A percentile compares a stretch with the other conserved stretches of the same genome.
phyloP scores from a whole-genome alignment of 768 basidiomycete species.

The Lactarius pseudohatsudake region DNA sequence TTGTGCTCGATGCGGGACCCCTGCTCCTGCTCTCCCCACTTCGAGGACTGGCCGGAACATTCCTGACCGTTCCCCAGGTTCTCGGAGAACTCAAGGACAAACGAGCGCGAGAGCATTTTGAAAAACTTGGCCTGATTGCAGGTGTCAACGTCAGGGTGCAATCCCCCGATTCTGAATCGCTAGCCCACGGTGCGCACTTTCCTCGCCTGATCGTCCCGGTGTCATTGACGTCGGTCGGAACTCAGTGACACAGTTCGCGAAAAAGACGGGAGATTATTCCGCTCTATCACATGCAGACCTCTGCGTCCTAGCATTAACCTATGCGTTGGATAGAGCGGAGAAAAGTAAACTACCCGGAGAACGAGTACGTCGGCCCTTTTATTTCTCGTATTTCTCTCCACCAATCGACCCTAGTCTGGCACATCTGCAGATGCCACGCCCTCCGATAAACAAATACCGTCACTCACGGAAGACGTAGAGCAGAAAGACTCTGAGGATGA shows the following conservation, averaged over 20 bases:
- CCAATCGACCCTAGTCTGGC: conserved; percentile 9
- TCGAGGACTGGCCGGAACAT: conserved; percentile 83
- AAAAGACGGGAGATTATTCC: conserved; percentile 94
- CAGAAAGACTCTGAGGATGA: not conserved
- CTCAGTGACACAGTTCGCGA: conserved; percentile 85
- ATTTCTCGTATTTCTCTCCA: not conserved
- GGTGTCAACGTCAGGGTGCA: conserved; percentile 74
- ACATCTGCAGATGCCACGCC: not conserved
- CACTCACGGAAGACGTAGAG: not conserved
- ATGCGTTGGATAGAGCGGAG: conserved; percentile 64
- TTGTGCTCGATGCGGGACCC: conserved; percentile 94
- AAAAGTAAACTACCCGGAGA: conserved; percentile 33
- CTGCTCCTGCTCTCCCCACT: conserved; percentile 86
- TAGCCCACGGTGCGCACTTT: conserved; percentile 55
- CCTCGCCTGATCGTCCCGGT: conserved; percentile 2
- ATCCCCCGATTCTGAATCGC: conserved; percentile 65
- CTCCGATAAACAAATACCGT: not conserved
- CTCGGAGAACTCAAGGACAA: conserved; percentile 87
- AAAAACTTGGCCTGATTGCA: conserved; percentile 69
- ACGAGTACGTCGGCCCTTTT: conserved; percentile 30
- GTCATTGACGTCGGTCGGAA: conserved; percentile 30
- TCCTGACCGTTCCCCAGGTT: conserved; percentile 88
- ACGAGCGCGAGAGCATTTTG: conserved; percentile 83
- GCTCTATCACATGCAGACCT: conserved; percentile 91
- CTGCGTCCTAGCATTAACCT: conserved; percentile 85